Evolutionary conservation across 306 rosid genomes (phyloP).

Genomic region (Oxytropis ochrocephala): DNA sequence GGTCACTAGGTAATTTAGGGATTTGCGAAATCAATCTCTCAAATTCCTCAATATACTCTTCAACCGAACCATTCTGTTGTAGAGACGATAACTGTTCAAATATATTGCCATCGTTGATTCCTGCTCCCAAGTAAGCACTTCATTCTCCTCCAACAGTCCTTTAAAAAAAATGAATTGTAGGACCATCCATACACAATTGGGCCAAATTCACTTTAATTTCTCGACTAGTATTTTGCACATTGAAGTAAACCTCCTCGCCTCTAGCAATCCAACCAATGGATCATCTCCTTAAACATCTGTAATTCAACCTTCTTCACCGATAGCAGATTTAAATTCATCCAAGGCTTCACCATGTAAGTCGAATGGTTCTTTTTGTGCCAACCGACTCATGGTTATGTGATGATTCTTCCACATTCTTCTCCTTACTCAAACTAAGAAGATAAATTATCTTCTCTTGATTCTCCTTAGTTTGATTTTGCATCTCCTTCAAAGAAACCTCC

Average conservation of each 20-base stretch:
- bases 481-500: too few species aligned
- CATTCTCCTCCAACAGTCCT: too few species aligned
- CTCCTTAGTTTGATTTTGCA: too few species aligned
- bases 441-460: too few species aligned
- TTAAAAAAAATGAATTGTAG: too few species aligned
- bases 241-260: not conserved
- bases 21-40: not conserved
- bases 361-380: too few species aligned
- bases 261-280: not conserved
- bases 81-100: not conserved
- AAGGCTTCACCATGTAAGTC: not conserved
- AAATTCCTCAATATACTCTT: not conserved
- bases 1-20: not conserved
- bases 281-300: not conserved
- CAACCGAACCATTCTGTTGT: not conserved
- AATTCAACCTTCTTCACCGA: not conserved
- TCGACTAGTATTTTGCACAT: not conserved
- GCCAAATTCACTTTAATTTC: not conserved
- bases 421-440: too few species aligned
- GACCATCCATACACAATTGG: too few species aligned
- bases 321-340: not conserved
- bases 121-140: not conserved
- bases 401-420: too few species aligned
- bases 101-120: not conserved
- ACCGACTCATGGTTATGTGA: too few species aligned